Percentiles rank a stretch among this genome's conserved stretches.
phyloP scores from a whole-genome alignment of 768 basidiomycete genomes.

The Leucocoprinus leucothites region DNA sequence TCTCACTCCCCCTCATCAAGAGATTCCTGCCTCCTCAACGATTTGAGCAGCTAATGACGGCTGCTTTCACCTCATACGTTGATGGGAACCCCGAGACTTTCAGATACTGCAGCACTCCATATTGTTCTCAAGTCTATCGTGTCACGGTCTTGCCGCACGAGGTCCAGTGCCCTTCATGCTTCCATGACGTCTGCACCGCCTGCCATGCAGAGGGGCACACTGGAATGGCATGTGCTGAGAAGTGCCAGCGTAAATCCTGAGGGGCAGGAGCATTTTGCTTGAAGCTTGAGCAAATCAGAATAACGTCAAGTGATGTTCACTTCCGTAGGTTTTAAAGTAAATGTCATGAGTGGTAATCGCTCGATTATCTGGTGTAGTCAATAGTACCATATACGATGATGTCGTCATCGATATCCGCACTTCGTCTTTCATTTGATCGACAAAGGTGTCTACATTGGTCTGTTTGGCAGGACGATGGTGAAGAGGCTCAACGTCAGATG shows the following conservation, averaged over 20 bases:
- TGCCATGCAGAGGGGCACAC: conserved; percentile 50
- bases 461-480: no score
- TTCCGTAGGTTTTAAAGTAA: no score
- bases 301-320: conserved; percentile 50
- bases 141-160: conserved; percentile 20
- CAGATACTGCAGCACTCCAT: conserved; percentile 69
- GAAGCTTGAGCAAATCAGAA: conserved; percentile 34
- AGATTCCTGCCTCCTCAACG: conserved; percentile 46
- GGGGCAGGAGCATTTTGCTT: conserved; percentile 39
- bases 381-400: no score
- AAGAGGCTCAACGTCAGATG: no score
- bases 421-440: no score
- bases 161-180: conserved; percentile 53
- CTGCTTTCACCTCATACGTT: conserved; percentile 53
- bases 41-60: conserved; percentile 51
- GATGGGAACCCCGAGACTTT: conserved; percentile 53
- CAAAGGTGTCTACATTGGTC: no score
- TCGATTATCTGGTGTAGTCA: no score
- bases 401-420: no score
- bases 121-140: conserved; percentile 67
- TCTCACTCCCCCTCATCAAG: conserved; percentile 52
- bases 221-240: conserved; percentile 47
- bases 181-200: conserved; percentile 41
- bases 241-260: conserved; percentile 29
- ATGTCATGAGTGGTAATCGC: no score